Conservation (phyloP, 2,329 filamentous ascomycete species). For the Neofusicoccum parvum region DNA sequence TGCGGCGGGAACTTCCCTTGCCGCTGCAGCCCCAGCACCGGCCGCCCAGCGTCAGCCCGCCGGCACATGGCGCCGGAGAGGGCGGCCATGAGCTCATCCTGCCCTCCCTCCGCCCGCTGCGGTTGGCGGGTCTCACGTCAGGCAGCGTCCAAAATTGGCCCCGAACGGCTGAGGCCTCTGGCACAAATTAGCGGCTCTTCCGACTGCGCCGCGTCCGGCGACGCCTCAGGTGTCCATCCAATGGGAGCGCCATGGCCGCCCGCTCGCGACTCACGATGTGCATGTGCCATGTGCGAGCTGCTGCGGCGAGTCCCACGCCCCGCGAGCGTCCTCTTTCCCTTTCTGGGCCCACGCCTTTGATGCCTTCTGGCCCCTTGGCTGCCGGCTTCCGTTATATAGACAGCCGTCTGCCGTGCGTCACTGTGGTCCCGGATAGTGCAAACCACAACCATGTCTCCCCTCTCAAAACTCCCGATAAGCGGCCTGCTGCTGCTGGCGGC, state of each 20-base stretch:
- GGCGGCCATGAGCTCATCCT: slow-evolving; percentile 3
- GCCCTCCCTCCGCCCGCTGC: not conserved
- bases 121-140: slow-evolving; percentile 10
- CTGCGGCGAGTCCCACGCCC: slow-evolving; percentile 1
- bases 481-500: not conserved
- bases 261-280: not conserved
- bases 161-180: not conserved
- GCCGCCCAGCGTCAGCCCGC: not conserved
- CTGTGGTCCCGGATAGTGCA: not conserved
- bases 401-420: no score
- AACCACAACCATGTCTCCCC: not conserved
- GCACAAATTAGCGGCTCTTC: not conserved
- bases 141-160: not conserved
- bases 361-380: not conserved
- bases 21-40: not conserved
- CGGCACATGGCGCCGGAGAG: not conserved
- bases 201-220: not conserved
- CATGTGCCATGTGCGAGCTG: not conserved
- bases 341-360: not conserved
- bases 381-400: not conserved
- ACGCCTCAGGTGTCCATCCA: slow-evolving; percentile 3
- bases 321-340: not conserved
- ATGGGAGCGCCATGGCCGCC: not conserved
- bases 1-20: not conserved
- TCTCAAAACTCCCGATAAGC: not conserved